Evolutionary conservation across 352 stramenopile genomes (phyloP), one percentile per base, ranked within the genome.

Genomic region (Blastocystis sp.): DNA sequence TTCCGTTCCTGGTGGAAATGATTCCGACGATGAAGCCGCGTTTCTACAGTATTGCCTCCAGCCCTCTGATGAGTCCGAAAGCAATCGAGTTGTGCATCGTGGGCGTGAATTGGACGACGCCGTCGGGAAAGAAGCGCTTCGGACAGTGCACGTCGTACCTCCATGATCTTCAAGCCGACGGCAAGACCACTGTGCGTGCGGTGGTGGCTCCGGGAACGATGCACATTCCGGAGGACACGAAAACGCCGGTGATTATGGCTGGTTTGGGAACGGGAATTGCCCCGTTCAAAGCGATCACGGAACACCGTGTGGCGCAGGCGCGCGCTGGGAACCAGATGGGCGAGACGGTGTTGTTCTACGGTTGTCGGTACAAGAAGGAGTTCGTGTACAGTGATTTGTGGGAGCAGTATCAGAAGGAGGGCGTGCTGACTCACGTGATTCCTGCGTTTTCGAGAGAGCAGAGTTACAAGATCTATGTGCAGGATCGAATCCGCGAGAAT

Each of bases 181-280:
- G 50, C 0, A 33, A 90, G 50, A 71, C 69, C 21, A n/a, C 19
- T 13, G 93, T 96, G 33, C 93, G 95, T 35, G 95, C 98, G 16
- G 98, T 98, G 90, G 93, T 98, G 76, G 93, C 95, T 74, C 91
- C 95, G n/a, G 98, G 96, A 70, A 97, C 95, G 19, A 98, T 98
- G 92, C 95, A 95, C 50, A 91, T 98, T 85, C 97, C 97, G 0
- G 81, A 92, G 55, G 92, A 98, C 88, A 67, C 94, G 0, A 89
- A 93, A 33, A 96, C 93, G 55, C 97, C 97, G 12, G 94, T 99
- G 59, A 95, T 99, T 31, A 96, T 96, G 93, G 94, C 94, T 2
- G 94, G 94, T 66, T 92, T 96, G 51, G 94, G 94, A 50, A 96
- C 94, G 10, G 94, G 94, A 80, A 95, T 96, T 92, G 94, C 94